Evolutionary conservation across 495 filamentous ascomycete genomes (phyloP).

Genomic region (Lasiosphaeriaceae sp.): DNA sequence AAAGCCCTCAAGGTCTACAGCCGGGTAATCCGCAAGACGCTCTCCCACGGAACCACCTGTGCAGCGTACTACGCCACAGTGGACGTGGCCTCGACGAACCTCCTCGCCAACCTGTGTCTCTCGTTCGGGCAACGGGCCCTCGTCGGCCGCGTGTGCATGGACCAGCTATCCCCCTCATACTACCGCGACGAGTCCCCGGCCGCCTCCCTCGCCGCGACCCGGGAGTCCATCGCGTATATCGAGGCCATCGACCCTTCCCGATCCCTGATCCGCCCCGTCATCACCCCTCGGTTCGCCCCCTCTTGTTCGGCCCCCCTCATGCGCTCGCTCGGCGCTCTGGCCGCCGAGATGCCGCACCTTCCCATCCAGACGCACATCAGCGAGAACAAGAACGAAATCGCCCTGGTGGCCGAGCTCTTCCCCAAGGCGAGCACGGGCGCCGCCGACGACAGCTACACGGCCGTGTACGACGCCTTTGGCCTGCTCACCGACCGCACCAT

Average conservation of each 20-base stretch:
- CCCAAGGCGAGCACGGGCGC: constrained; percentile 37
- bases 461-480: constrained; percentile 70
- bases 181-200: constrained; percentile 67
- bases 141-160: constrained; percentile 90
- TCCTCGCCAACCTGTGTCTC: constrained; percentile 78
- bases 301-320: constrained; percentile 63
- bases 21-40: constrained; percentile 69
- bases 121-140: constrained; percentile 79
- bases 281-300: constrained; percentile 90
- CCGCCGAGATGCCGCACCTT: constrained; percentile 48
- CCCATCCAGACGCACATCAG: constrained; percentile 89
- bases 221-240: constrained; percentile 64
- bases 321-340: constrained; percentile 57
- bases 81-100: constrained; percentile 76
- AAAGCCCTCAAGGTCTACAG: constrained; percentile 62
- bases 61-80: constrained; percentile 91
- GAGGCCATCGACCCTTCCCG: constrained; percentile 57
- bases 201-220: constrained; percentile 53
- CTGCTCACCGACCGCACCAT: constrained; percentile 72
- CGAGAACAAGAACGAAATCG: constrained; percentile 73
- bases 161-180: constrained; percentile 64
- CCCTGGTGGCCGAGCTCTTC: constrained; percentile 67
- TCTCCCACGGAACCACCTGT: constrained; percentile 85
- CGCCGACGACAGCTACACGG: constrained; percentile 56
- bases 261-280: constrained; percentile 64